A percentile compares a stretch with the other conserved stretches of the same genome.
Conservation (phyloP, 164 flowering plant genomes). For the Litsea cubeba region DNA sequence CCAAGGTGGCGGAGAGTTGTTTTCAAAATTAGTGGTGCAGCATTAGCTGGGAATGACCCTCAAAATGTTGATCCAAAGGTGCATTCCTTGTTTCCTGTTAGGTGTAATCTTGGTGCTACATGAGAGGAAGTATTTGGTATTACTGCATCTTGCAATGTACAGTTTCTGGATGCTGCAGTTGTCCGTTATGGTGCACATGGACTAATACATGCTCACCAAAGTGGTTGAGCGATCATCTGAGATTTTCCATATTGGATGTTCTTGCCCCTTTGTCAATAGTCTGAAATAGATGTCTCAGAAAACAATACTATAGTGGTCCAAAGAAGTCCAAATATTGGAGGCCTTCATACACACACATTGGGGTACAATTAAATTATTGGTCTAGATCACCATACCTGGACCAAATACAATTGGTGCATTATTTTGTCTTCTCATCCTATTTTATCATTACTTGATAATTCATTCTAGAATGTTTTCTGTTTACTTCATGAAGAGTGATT, state of each 20-base stretch:
- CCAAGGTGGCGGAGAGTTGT: constrained; percentile 91
- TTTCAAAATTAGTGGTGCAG: constrained; percentile 87
- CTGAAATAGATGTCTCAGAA: neutral
- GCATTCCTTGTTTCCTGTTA: constrained; percentile 4
- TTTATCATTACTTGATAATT: neutral
- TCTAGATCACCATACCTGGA: neutral
- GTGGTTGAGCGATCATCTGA: neutral
- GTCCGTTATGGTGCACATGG: neutral
- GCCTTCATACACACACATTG: neutral
- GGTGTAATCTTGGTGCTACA: neutral
- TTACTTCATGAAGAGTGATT: neutral
- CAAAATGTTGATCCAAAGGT: constrained; percentile 94
- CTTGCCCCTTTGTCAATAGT: neutral
- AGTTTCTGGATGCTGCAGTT: neutral
- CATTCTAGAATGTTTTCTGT: neutral
- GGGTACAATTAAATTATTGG: neutral
- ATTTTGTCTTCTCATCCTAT: neutral
- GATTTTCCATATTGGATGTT: neutral
- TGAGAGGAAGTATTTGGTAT: neutral
- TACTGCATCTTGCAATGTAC: neutral
- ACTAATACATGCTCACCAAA: neutral
- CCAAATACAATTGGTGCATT: neutral
- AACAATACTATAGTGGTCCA: neutral
- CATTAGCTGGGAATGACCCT: constrained; percentile 66
- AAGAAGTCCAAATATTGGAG: neutral